Conservation (phyloP, 176 grass and related monocot species). For the Oryza glumipatula region DNA sequence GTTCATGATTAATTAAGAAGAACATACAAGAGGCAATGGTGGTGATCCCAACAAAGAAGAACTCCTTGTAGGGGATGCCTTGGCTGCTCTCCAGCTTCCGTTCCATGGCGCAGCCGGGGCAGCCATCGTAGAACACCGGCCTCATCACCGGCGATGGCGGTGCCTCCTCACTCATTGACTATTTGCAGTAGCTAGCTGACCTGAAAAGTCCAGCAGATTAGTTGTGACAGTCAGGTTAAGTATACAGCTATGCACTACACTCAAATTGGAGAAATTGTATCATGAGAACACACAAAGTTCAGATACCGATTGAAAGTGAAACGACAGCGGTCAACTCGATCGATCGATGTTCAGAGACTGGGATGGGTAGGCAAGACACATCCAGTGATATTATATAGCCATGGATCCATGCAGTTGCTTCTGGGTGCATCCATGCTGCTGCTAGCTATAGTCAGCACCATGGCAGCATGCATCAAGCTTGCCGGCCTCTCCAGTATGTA, state of each 20-base stretch:
- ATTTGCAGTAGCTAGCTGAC: not conserved
- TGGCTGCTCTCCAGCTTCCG: constrained; percentile 30
- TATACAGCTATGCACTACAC: not conserved
- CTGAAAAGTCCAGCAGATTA: not conserved
- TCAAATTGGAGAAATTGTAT: not conserved
- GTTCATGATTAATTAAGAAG: not conserved
- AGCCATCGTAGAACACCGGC: constrained; percentile 39
- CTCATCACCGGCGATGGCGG: not conserved
- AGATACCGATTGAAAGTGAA: not conserved
- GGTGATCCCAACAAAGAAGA: constrained; percentile 44
- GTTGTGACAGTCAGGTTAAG: not conserved
- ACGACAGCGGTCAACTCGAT: not conserved
- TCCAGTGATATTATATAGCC: not conserved
- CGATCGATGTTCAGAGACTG: not conserved
- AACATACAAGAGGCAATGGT: constrained; percentile 6
- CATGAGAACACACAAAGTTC: not conserved
- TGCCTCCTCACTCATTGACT: not conserved
- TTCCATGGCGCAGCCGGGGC: constrained; percentile 49
- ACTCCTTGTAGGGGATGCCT: constrained; percentile 56
- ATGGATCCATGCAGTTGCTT: not conserved
- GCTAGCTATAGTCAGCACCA: not conserved
- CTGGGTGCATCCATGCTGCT: not conserved
- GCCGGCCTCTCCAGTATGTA: not conserved
- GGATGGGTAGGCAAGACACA: not conserved
- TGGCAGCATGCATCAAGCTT: not conserved